Evolutionary conservation across 2,329 filamentous ascomycete species (phyloP), one percentile per base, ranked within the genome.

Genomic region (Diplodia corticola): DNA sequence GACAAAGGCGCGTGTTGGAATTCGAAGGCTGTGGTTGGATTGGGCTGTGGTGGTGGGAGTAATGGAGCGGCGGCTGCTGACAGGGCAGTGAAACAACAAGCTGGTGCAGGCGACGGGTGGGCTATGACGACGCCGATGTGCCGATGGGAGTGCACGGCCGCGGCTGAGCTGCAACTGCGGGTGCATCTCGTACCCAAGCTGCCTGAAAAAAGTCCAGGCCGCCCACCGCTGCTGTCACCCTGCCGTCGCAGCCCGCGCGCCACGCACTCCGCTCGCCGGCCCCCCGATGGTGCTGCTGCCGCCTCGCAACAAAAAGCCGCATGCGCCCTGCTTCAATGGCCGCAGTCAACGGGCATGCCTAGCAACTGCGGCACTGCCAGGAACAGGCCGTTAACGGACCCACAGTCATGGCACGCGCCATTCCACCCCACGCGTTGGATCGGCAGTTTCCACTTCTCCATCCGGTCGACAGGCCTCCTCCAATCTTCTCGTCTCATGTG

Each of bases 121-220:
- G 33, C 54, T 49, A 61, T 61, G 57, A 61, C 57, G 57, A 46
- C 55, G 22, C n/a, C n/a, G n/a, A n/a, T n/a, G n/a, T n/a, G n/a
- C n/a, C n/a, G n/a, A n/a, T n/a, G n/a, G n/a, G n/a, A 7, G 55
- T 33, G 55, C 55, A 61, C 57, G 57, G 57, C n/a, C 57, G 55
- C 53, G 28, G 53, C 28, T 33, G 35, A 22, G 30, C 30, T 51
- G 17, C 24, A 51, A 24, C 49, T 51, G 15, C 24, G 9, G 54
- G 33, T 60, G 37, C 35, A 26, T 60, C 55, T 40, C 55, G 54
- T 35, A 26, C 37, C 37, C 28, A 37, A 10, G 37, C 37, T 40
- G 51, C 51, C 51, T 22, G 35, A 44, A 20, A 44, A 44, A 20
- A 44, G 6, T 26, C 24, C 20, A 57, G 54, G 54, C 54, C 35